These are phyloP conservation scores for Aurantiochytrium sp. DNA, from an alignment of 108 stramenopile species.

Conservation along the genomic window DNA sequence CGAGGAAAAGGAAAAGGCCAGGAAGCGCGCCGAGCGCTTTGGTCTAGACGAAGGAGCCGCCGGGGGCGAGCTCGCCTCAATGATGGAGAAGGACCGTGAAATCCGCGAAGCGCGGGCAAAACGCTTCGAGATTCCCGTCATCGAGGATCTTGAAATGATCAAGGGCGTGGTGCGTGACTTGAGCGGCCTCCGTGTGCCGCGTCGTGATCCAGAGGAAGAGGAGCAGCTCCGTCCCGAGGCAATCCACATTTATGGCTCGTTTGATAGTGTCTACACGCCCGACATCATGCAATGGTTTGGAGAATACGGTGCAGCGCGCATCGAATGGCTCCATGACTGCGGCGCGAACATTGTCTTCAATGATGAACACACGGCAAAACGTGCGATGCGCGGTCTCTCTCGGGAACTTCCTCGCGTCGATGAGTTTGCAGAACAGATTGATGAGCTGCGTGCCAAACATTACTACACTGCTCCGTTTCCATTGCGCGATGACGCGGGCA, in stretches of 20 bases:
- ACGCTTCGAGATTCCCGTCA: not conserved
- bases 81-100: not conserved
- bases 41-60: not conserved
- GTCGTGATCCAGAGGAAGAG: not conserved
- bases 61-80: not conserved
- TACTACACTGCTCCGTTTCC: not conserved
- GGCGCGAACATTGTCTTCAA: not conserved
- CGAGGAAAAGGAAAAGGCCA: conserved; percentile 5
- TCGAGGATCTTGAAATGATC: not conserved
- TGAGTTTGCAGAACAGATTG: not conserved
- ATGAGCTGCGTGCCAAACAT: not conserved
- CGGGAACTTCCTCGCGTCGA: not conserved
- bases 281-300: conserved; percentile 2
- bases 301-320: conserved; percentile 1
- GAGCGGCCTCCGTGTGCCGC: not conserved
- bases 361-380: not conserved
- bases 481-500: not conserved
- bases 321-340: not conserved
- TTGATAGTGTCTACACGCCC: not conserved
- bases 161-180: not conserved
- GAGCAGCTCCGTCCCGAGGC: not conserved
- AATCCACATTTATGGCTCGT: not conserved
- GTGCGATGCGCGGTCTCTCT: not conserved
- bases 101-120: not conserved
- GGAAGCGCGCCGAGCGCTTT: not conserved